Conservation (phyloP, 257 asterid species). For the Solanum piurae region DNA sequence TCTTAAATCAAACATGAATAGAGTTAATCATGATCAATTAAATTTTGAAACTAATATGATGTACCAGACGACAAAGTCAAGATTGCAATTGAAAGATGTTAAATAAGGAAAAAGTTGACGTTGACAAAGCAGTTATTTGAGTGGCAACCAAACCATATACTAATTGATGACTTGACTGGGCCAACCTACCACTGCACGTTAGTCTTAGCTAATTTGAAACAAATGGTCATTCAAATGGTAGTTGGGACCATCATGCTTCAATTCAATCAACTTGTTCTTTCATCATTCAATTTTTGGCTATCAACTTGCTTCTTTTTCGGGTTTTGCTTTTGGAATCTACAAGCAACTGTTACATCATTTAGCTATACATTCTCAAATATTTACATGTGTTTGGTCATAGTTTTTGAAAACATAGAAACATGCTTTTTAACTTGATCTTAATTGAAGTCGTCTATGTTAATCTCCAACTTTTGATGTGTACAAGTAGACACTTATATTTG, state of each 20-base stretch:
- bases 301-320: not conserved
- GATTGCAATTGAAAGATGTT: not conserved
- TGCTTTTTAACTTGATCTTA: too few species aligned
- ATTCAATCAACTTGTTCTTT: constrained; percentile 1
- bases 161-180: not conserved
- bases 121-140: not conserved
- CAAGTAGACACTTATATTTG: not conserved
- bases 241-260: not conserved
- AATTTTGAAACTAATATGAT: not conserved
- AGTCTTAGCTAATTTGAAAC: not conserved
- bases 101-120: not conserved
- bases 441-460: not conserved
- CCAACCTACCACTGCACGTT: not conserved
- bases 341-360: not conserved
- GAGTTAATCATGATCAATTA: not conserved
- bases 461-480: rapidly evolving
- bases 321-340: not conserved
- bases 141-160: not conserved
- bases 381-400: not conserved
- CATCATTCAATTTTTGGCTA: not conserved
- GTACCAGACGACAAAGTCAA: not conserved
- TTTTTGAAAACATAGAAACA: not conserved
- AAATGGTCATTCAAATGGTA: not conserved
- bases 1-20: not conserved
- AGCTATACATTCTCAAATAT: not conserved